Conservation (phyloP, 2,329 filamentous ascomycete genomes). For the Alternaria incomplexa region DNA sequence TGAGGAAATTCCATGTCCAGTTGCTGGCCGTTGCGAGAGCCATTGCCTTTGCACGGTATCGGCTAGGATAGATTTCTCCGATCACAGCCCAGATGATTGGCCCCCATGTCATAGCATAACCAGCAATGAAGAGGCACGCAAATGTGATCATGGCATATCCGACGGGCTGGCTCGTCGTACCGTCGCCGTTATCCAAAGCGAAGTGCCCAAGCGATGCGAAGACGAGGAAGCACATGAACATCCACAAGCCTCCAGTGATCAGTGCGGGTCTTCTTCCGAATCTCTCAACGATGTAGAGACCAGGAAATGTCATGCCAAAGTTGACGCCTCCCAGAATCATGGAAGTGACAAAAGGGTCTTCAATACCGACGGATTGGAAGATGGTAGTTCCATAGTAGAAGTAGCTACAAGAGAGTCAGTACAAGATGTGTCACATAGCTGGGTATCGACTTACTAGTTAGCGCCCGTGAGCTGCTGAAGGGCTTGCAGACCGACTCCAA, state of each 20-base stretch:
- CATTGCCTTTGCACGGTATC: conserved; percentile 56
- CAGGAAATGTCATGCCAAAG: conserved; percentile 55
- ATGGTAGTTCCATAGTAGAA: conserved; percentile 61
- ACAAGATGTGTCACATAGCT: background rate
- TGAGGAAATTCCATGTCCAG: conserved; percentile 53
- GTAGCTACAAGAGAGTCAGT: conserved; percentile 48
- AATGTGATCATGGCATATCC: conserved; percentile 70
- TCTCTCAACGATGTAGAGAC: conserved; percentile 56
- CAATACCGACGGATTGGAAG: conserved; percentile 50
- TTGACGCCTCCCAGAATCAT: conserved; percentile 58
- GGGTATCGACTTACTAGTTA: conserved; percentile 63
- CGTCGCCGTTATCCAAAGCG: conserved; percentile 42
- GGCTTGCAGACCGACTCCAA: conserved; percentile 68
- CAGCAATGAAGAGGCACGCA: conserved; percentile 71
- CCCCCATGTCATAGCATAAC: conserved; percentile 73
- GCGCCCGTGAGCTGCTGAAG: conserved; percentile 73
- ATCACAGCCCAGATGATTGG: conserved; percentile 71
- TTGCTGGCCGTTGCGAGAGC: conserved; percentile 53
- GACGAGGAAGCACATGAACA: conserved; percentile 65
- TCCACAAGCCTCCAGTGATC: conserved; percentile 55
- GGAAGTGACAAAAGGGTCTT: conserved; percentile 54
- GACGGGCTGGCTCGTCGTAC: conserved; percentile 48
- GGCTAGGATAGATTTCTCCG: conserved; percentile 68
- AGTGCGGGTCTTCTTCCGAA: conserved; percentile 54
- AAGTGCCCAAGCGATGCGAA: conserved; percentile 57